Evolutionary conservation across 345 rosid species (phyloP).

Genomic region (Punica granatum): DNA sequence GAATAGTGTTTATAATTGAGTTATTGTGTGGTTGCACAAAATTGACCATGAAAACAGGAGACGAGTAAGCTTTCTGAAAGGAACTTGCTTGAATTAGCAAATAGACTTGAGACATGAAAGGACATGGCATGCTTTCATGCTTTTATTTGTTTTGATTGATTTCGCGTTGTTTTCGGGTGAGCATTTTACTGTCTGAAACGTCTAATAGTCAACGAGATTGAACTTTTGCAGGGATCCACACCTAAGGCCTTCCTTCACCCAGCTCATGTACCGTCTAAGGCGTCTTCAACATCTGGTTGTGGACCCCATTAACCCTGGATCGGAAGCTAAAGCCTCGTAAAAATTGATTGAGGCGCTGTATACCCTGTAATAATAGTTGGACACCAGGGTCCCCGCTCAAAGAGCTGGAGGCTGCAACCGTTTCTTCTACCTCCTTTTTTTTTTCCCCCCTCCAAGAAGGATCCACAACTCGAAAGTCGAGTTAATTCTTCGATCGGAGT

Average conservation of each 20-base stretch:
- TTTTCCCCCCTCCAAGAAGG: background rate
- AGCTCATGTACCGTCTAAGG: conserved; percentile 67
- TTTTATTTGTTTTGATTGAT: background rate
- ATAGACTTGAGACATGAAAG: background rate
- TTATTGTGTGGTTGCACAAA: no score
- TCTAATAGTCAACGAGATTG: background rate
- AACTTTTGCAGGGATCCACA: conserved; percentile 63
- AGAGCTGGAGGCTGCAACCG: conserved; percentile 42
- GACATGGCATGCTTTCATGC: background rate
- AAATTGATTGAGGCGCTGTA: conserved; percentile 4
- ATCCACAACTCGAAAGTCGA: conserved; percentile 9
- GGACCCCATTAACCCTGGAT: conserved; percentile 33
- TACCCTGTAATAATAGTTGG: conserved; percentile 26
- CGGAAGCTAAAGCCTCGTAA: background rate
- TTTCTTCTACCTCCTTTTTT: background rate
- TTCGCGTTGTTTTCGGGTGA: background rate
- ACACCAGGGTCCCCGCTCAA: conserved; percentile 42
- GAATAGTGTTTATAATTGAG: no score
- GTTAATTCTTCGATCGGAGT: conserved; percentile 11
- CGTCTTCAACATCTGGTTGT: conserved; percentile 40
- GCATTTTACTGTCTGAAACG: background rate
- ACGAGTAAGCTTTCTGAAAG: background rate
- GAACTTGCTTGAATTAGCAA: background rate
- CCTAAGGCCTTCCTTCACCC: conserved; percentile 74
- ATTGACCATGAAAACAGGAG: background rate